phyloP scores from a whole-genome alignment of 2,329 filamentous ascomycete species.

The Eutypella sp. region DNA sequence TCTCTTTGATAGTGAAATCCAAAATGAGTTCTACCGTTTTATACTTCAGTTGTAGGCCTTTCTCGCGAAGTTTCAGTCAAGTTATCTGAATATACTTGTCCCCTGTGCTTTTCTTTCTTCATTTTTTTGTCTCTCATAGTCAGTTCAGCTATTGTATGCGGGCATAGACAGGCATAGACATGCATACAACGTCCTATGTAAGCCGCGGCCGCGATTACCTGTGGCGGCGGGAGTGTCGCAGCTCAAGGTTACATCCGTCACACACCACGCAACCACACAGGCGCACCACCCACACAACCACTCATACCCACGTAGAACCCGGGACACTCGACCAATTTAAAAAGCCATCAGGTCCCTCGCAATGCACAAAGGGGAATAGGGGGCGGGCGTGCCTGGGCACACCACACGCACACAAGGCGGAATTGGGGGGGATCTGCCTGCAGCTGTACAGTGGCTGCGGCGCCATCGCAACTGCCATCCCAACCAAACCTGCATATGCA shows the following conservation, averaged over 20 bases:
- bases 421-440: neutral
- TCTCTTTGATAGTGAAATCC: no score
- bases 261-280: neutral
- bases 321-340: neutral
- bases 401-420: neutral
- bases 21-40: no score
- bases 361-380: neutral
- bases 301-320: neutral
- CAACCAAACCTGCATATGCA: neutral
- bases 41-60: no score
- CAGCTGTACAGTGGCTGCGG: neutral
- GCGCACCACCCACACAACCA: neutral
- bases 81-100: no score
- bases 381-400: neutral
- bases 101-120: neutral
- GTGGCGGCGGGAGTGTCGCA: no score
- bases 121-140: neutral
- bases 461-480: neutral
- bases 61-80: no score
- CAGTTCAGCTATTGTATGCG: no score
- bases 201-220: no score
- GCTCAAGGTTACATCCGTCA: no score
- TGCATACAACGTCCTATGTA: neutral
- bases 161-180: neutral
- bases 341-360: neutral